Evolutionary conservation across 208 protist genomes (phyloP).

Genomic region (Trypanosoma cruzi): DNA sequence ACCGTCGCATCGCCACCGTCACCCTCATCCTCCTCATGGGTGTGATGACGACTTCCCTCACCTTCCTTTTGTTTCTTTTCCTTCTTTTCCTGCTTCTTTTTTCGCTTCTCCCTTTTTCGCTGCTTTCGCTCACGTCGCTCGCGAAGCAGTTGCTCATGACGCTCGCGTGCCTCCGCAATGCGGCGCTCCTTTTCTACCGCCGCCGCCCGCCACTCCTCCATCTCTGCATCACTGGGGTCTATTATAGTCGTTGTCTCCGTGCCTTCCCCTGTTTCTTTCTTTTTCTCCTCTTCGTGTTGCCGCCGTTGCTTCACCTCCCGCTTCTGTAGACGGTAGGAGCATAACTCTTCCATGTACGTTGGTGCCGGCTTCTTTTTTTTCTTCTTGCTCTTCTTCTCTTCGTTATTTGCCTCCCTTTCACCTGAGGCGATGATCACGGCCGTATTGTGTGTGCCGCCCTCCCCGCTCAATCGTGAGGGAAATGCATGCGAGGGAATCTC

Average conservation of each 20-base stretch:
- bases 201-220: slow-evolving; percentile 32
- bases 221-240: slow-evolving; percentile 68
- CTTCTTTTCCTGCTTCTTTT: slow-evolving; percentile 16
- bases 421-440: neutral
- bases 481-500: slow-evolving; percentile 66
- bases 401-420: neutral
- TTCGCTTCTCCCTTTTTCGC: slow-evolving; percentile 8
- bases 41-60: too few species aligned
- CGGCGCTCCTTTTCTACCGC: slow-evolving; percentile 34
- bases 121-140: slow-evolving; percentile 11
- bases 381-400: neutral
- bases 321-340: slow-evolving; percentile 74
- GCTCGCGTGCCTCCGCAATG: slow-evolving; percentile 30
- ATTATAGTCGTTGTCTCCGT: slow-evolving; percentile 11
- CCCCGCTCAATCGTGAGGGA: slow-evolving; percentile 36
- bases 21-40: neutral
- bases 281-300: neutral
- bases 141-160: slow-evolving; percentile 32
- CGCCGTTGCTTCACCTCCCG: slow-evolving; percentile 30
- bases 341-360: slow-evolving; percentile 84
- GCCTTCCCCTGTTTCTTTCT: slow-evolving; percentile 9
- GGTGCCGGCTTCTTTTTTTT: slow-evolving; percentile 36
- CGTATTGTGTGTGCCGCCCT: neutral
- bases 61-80: neutral
- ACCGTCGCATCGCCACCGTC: neutral